A percentile compares a stretch with the other conserved stretches of the same genome.
Evolutionary conservation across 73 alveolate species (phyloP).

Genomic region (Paramecium pentaurelia): DNA sequence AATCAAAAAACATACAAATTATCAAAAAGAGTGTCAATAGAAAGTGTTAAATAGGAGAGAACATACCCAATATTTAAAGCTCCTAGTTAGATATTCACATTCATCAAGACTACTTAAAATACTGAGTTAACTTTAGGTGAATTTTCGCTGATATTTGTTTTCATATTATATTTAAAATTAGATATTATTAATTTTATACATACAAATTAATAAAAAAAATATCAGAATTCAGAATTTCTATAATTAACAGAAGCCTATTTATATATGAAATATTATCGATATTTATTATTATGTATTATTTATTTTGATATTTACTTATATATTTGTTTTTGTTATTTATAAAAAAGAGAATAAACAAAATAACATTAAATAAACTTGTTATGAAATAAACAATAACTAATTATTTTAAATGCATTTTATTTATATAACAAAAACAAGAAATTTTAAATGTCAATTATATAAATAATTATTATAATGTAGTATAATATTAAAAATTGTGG

Average conservation of each 20-base stretch:
- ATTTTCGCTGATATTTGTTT: neutral
- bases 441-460: too few relatives aligned
- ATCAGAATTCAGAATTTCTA: neutral
- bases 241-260: too few relatives aligned
- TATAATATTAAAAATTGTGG: neutral
- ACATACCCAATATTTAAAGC: slow-evolving; percentile 21
- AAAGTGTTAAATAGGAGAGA: neutral
- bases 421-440: neutral
- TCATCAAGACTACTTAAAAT: neutral
- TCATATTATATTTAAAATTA: neutral
- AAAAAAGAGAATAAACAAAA: neutral
- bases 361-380: too few relatives aligned
- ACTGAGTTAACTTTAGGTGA: neutral
- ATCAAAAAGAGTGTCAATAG: slow-evolving; percentile 22
- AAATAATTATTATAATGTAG: too few relatives aligned
- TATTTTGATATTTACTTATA: neutral
- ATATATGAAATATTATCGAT: too few relatives aligned
- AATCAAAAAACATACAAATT: neutral
- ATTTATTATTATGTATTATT: too few relatives aligned
- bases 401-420: neutral
- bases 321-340: too few relatives aligned
- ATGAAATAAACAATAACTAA: too few relatives aligned
- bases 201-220: neutral
- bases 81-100: neutral
- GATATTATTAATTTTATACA: neutral